Percentiles rank a stretch among this genome's conserved stretches.
Conservation (phyloP, 257 asterid species). For the Nicotiana noctiflora region DNA sequence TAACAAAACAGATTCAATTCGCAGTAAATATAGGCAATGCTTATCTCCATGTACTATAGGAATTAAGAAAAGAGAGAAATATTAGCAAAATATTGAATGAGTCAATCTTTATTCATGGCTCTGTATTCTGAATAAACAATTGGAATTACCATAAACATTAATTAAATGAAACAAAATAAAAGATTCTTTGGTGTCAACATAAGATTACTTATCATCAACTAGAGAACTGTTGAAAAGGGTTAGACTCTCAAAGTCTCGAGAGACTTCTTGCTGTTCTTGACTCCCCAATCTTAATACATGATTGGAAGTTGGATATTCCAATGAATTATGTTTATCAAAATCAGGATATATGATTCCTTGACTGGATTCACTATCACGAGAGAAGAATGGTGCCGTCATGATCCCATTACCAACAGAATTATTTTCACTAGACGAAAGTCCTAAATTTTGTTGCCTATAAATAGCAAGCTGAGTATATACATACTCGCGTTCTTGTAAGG, state of each 20-base stretch:
- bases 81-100: neutral
- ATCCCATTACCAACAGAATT: neutral
- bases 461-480: slow-evolving; percentile 22
- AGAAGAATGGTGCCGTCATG: neutral
- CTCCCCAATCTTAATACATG: neutral
- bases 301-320: neutral
- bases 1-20: neutral
- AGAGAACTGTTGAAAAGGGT: neutral
- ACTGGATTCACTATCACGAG: neutral
- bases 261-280: neutral
- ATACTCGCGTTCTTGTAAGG: slow-evolving; percentile 22
- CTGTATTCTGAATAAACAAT: neutral
- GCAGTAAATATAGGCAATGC: neutral
- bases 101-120: neutral
- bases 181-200: too few species aligned
- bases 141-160: neutral
- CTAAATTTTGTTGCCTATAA: slow-evolving; percentile 15
- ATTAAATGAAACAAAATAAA: neutral
- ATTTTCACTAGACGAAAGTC: neutral
- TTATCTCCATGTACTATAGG: neutral
- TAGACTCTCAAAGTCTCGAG: neutral
- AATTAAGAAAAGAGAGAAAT: neutral
- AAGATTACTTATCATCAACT: neutral
- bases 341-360: neutral
- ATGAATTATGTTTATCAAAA: neutral